These are phyloP conservation scores for Naganishia onofrii DNA, from an alignment of 768 basidiomycete genomes.

Conservation along the genomic window DNA sequence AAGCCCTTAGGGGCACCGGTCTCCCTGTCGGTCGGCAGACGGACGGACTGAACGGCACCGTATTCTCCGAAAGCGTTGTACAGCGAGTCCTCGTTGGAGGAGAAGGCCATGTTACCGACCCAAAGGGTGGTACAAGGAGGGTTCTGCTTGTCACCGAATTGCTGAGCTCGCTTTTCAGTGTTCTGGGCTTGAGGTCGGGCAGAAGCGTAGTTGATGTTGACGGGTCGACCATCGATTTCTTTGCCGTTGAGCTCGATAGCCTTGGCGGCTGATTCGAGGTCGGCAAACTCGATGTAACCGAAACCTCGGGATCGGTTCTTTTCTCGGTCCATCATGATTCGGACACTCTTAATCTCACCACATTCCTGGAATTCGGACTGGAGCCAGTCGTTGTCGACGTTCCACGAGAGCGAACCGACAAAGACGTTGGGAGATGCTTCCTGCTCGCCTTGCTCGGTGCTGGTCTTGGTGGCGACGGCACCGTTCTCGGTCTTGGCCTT, in stretches of 20 bases:
- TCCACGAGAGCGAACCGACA: constrained; percentile 92
- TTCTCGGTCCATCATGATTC: constrained; percentile 64
- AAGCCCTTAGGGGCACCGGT: constrained; percentile 89
- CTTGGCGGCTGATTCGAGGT: constrained; percentile 61
- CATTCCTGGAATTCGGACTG: constrained; percentile 81
- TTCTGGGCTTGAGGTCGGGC: constrained; percentile 60
- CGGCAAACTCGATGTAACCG: constrained; percentile 62
- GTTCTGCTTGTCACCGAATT: constrained; percentile 68
- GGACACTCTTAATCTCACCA: constrained; percentile 84
- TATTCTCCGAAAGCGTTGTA: constrained; percentile 89
- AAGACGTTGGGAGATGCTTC: constrained; percentile 72
- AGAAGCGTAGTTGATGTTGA: constrained; percentile 80
- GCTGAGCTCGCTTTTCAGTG: constrained; percentile 59
- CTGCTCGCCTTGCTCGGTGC: constrained; percentile 52
- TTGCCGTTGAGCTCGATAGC: constrained; percentile 76
- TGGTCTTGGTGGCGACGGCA: constrained; percentile 55
- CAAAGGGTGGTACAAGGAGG: constrained; percentile 75
- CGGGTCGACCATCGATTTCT: constrained; percentile 86
- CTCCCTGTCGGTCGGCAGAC: constrained; percentile 89
- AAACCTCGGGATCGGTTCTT: constrained; percentile 55
- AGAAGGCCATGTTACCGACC: constrained; percentile 84
- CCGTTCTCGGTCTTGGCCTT: constrained; percentile 74
- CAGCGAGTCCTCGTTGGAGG: constrained; percentile 72
- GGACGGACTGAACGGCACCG: constrained; percentile 77
- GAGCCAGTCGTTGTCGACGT: constrained; percentile 93